Evolutionary conservation across 495 filamentous ascomycete species (phyloP), one percentile per base, ranked within the genome.

Genomic region (Terfezia boudieri): DNA sequence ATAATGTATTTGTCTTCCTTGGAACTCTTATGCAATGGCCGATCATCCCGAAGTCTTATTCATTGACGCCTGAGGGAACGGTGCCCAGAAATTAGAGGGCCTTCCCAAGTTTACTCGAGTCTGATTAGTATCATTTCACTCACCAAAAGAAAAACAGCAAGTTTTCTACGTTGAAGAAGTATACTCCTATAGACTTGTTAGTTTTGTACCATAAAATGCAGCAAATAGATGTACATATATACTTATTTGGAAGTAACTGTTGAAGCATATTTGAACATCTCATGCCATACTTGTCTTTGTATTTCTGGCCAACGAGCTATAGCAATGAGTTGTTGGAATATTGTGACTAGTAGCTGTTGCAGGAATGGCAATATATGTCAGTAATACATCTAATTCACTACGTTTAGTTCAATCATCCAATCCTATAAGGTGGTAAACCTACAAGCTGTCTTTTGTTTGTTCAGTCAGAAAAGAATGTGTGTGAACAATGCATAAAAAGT

Each of bases 361-460:
- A 59, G 37, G 50, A n/a, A 62, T 56, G 9, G 60, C 55, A 36
- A 62, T n/a, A 17, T 56, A 62, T 37, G 59, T 46, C 16, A 62
- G 56, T 12, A 60, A 59, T 51, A 62, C 60, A 58, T 62, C 60
- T 62, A 12, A 49, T 16, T 5, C 32, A 41, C 11, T 14, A 52
- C 38, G n/a, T 20, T 22, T 54, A 23, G 17, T 26, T 55, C 20
- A 55, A 37, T 41, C 55, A 51, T 22, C 20, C 26, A 32, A 49
- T 8, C 9, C 6, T 36, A 7, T n/a, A 20, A 20, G 20, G 43
- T n/a, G 43, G 17, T 32, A 23, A 37, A 59, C 60, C 54, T 20
- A 62, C 60, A 62, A 37, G 59, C 56, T 32, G 55, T 56, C 38
- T 59, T 53, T 41, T 62, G 61, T 46, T 58, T 58, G 53, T 62